phyloP scores from a whole-genome alignment of 306 rosid species.

The Lathyrus aphaca region DNA sequence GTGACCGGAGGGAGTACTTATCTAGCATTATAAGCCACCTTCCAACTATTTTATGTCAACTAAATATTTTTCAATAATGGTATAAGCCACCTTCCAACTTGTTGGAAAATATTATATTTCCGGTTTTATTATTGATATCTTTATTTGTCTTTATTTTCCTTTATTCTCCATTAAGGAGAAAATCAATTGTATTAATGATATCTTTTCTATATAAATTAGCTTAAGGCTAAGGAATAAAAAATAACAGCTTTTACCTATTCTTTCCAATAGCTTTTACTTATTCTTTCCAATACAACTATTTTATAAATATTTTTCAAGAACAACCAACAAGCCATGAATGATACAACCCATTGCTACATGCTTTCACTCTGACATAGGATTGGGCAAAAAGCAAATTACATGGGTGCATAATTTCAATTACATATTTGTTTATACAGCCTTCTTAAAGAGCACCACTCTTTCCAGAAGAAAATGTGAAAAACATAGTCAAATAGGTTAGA shows the following conservation, averaged over 20 bases:
- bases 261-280: too few species aligned
- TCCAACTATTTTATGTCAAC: constrained; percentile 25
- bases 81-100: constrained; percentile 13
- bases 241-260: too few species aligned
- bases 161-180: too few species aligned
- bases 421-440: constrained; percentile 7
- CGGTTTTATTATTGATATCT: too few species aligned
- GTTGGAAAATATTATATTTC: too few species aligned
- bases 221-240: too few species aligned
- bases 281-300: too few species aligned
- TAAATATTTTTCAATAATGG: constrained; percentile 23
- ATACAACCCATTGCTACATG: constrained; percentile 25
- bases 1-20: too few species aligned
- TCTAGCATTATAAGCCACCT: constrained; percentile 7
- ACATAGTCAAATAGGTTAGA: constrained; percentile 14
- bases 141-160: too few species aligned
- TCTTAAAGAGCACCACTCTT: constrained; percentile 14
- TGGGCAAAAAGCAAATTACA: constrained; percentile 5
- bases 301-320: constrained; percentile 25
- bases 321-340: constrained; percentile 25
- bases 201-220: too few species aligned
- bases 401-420: constrained; percentile 5
- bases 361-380: constrained; percentile 23
- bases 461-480: constrained; percentile 29
- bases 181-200: too few species aligned